These are phyloP conservation scores for Xylaria curta DNA, from an alignment of 495 filamentous ascomycete genomes.

Conservation along the genomic window DNA sequence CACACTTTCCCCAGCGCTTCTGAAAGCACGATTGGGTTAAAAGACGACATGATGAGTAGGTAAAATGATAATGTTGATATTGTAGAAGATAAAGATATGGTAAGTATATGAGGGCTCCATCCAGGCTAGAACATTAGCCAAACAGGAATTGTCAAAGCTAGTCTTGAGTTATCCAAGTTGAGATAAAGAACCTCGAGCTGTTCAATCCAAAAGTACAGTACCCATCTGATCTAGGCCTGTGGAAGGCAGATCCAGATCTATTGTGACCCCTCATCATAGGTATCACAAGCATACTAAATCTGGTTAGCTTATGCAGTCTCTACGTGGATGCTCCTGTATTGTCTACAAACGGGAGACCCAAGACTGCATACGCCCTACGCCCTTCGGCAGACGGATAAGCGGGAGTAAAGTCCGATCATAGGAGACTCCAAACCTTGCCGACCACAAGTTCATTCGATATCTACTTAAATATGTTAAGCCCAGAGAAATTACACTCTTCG, in stretches of 20 bases:
- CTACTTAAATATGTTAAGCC: neutral
- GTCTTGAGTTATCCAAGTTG: no score
- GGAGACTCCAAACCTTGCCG: neutral
- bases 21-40: neutral
- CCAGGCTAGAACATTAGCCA: no score
- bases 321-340: neutral
- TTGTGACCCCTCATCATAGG: no score
- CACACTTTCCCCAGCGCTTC: neutral
- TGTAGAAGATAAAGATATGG: neutral
- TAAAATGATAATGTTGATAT: neutral
- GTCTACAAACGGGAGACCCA: neutral
- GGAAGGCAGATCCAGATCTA: no score
- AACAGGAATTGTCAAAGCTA: no score
- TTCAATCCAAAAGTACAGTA: no score
- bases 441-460: neutral
- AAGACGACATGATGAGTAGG: neutral
- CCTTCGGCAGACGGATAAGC: neutral
- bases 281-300: no score
- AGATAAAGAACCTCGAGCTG: no score
- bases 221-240: no score
- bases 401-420: neutral
- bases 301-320: neutral
- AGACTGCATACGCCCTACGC: neutral
- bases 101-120: no score
- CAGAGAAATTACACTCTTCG: neutral